Evolutionary conservation across 805 yeast genomes (phyloP), one percentile per base, ranked within the genome.

Genomic region (Jamesozyma spencerorum): DNA sequence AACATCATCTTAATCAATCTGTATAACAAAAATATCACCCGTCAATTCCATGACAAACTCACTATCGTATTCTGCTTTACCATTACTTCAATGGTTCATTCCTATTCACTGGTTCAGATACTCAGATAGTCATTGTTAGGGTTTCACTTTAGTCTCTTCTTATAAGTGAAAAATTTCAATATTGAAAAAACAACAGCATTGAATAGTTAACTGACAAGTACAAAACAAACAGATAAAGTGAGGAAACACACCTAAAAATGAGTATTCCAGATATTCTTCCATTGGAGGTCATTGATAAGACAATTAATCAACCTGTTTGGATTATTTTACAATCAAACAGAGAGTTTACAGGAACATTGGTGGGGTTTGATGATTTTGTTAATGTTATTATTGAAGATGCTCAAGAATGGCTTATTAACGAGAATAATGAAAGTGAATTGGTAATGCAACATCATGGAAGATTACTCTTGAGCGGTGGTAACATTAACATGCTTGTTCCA

Each of bases 281-380:
- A 4, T 67, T 87, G 45, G 97, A 88, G 61, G 74, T 86, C 38
- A 83, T 90, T 31, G 97, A 92, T 62, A 81, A 79, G 61, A 79
- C 88, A 45, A 78, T 90, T 30, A 95, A 95, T 14, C 77, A 85
- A 26, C 70, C 73, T 41, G 77, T 90, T 31, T 76, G 83, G 73
- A 84, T 87, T 19, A 70, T 85, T 39, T 68, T 85, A 64, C 70
- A 71, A 58, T 70, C 73, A 17, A 68, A 71, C 43, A 77, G 77
- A 58, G 97, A 88, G 58, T 92, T 86, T 58, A 72, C 74, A n/a
- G 98, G 98, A 1, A 85, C 79, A 3, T 68, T 92, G 38, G 75
- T 82, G 22, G 97, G 97, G 1, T 90, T 90, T 61, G 98, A 92
- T 59, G 97, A 92, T 62, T 90, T 81, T 53, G 97, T 92, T 45